phyloP scores from a whole-genome alignment of 2,329 filamentous ascomycete species.

The Ceratocystis alfenasii region DNA sequence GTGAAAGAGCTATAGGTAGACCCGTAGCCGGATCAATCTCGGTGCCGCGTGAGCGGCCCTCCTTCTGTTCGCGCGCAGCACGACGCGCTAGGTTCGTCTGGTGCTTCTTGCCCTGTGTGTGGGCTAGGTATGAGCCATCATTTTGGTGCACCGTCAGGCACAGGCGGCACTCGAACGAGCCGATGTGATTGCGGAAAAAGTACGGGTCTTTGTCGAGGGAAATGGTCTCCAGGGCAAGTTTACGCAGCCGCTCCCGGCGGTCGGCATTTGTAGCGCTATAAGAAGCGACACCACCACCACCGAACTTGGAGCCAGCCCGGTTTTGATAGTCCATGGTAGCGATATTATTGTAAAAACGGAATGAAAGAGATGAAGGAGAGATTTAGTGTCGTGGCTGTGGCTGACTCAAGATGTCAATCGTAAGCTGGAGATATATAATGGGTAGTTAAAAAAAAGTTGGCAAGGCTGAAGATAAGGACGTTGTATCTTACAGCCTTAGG shows the following conservation, averaged over 20 bases:
- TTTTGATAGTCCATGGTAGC: conserved; percentile 66
- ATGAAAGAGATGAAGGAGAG: background rate
- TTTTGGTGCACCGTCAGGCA: conserved; percentile 98
- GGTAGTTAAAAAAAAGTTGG: background rate
- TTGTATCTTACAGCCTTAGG: background rate
- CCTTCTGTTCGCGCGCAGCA: conserved; percentile 87
- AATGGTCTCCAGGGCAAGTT: conserved; percentile 96
- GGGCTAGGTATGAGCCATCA: conserved; percentile 94
- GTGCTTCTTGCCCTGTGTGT: conserved; percentile 97
- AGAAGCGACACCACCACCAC: conserved; percentile 90
- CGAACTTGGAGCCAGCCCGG: conserved; percentile 92
- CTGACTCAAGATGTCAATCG: background rate
- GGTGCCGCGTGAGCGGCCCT: conserved; percentile 53
- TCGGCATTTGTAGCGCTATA: conserved; percentile 90
- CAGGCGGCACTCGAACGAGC: conserved; percentile 92
- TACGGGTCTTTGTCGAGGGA: conserved; percentile 99
- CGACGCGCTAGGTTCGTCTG: conserved; percentile 95
- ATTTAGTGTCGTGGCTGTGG: background rate
- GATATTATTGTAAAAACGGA: background rate
- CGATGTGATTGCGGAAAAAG: conserved; percentile 99
- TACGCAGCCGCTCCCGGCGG: conserved; percentile 90
- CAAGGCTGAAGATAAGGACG: conserved; percentile 3
- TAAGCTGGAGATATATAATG: background rate
- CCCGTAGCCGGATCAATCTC: conserved; percentile 57
- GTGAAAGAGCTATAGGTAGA: conserved; percentile 62